Evolutionary conservation across 805 yeast species (phyloP), one percentile per base, ranked within the genome.

Genomic region (Hanseniaspora singularis): DNA sequence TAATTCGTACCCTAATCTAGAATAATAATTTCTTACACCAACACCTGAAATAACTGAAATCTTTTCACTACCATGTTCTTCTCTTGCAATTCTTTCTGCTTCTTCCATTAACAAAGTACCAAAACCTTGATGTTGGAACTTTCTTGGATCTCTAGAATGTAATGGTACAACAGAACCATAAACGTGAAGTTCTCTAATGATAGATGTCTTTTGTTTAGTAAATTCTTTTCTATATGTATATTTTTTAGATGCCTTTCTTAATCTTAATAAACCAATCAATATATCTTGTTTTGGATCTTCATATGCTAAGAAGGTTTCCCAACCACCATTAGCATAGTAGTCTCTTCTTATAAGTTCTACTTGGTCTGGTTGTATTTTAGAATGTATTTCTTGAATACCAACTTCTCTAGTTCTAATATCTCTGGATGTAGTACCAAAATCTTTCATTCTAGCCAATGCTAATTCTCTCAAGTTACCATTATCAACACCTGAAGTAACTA

Each of bases 71-170:
- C 96, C 95, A 62, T 92, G 98, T 61, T 92, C 98, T 57, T 87
- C 96, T 43, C 78, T 73, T 1, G 98, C 92, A 51, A 92, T 92
- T 53, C 96, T 74, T 57, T 86, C 97, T 3, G 98, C 98, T 64
- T 92, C 98, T 64, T 92, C 97, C 98, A 92, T 92, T 43, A 92
- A 66, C 57, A 92, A 70, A 5, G 98, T 89, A 52, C 98, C 98
- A 62, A 89, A 92, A 18, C 98, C 98, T 70, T 92, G 98, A 68
- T 92, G 98, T 67, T 92, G 98, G 70, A 92, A 92, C 64, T 92
- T 92, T 58, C 95, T 74, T 38, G 98, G 98, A 64, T 92, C 98
- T 54, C 97, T 74, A 3, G 94, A 82, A 62, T 92, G 98, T 49
- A 92, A 66, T 3, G 98, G 97, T 18, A 92, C 98, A 16, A 88